Conservation (phyloP, 768 basidiomycete genomes). For the Kwoniella sp. region DNA sequence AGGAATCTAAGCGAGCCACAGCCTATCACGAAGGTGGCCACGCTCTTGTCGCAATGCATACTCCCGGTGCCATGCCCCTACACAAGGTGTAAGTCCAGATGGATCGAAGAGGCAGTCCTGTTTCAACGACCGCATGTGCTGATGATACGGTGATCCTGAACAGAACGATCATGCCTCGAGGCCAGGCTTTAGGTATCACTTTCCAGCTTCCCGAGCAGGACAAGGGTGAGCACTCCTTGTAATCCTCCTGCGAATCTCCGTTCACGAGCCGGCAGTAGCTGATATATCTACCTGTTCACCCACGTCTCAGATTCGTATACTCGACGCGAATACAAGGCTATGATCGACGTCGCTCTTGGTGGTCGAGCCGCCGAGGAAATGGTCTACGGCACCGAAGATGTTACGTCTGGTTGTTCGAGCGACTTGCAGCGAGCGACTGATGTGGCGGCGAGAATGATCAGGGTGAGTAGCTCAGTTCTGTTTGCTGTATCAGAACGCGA, state of each 20-base stretch:
- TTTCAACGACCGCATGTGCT: no score
- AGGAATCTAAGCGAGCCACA: constrained; percentile 81
- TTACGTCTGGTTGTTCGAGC: constrained; percentile 88
- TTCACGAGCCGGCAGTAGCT: background rate
- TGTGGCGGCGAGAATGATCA: constrained; percentile 83
- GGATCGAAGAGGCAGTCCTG: no score
- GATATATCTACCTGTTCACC: background rate
- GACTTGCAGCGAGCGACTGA: constrained; percentile 80
- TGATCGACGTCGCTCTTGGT: constrained; percentile 89
- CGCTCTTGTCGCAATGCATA: constrained; percentile 90
- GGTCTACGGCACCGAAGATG: constrained; percentile 82
- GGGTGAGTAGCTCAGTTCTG: constrained; percentile 62
- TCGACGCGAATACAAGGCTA: constrained; percentile 55
- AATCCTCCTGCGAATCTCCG: constrained; percentile 10
- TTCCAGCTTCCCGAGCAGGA: constrained; percentile 58
- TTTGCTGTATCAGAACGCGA: no score
- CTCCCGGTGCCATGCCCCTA: constrained; percentile 91
- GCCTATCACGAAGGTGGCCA: constrained; percentile 96
- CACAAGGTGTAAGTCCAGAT: constrained; percentile 76
- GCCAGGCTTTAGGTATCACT: constrained; percentile 76
- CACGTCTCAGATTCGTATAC: constrained; percentile 52
- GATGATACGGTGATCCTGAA: background rate
- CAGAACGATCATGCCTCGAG: constrained; percentile 87
- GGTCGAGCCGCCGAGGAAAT: constrained; percentile 94
- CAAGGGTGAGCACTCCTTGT: constrained; percentile 40